These are phyloP conservation scores for Gonium pectorale DNA, from an alignment of 139 green algal genomes.

Conservation along the genomic window DNA sequence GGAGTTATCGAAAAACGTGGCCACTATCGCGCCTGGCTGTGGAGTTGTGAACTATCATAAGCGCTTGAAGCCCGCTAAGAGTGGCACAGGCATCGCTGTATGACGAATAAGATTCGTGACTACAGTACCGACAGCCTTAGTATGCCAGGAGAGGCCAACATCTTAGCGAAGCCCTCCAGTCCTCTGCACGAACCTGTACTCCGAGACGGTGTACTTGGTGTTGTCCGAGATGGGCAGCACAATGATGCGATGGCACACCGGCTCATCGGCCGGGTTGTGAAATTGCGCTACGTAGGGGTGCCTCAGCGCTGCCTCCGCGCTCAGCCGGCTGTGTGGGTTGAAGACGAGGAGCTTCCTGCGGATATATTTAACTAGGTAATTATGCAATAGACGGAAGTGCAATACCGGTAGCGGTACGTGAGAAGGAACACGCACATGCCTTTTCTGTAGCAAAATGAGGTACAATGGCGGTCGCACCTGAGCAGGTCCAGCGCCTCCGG, in stretches of 20 bases:
- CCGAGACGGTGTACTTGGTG: conserved; percentile 85
- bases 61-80: neutral
- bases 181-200: conserved; percentile 52
- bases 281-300: conserved; percentile 97
- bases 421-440: too few species aligned
- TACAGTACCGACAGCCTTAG: neutral
- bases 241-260: conserved; percentile 72
- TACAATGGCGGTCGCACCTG: too few species aligned
- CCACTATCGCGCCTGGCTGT: too few species aligned
- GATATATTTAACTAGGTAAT: too few species aligned
- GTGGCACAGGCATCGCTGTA: neutral
- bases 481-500: conserved; percentile 91
- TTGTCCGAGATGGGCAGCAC: conserved; percentile 97
- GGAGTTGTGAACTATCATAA: neutral
- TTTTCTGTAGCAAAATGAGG: too few species aligned
- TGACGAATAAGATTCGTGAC: neutral
- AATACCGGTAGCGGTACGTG: too few species aligned
- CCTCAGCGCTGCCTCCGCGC: conserved; percentile 86
- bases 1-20: neutral
- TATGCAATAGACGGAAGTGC: too few species aligned
- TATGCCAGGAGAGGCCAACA: neutral
- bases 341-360: conserved; percentile 62
- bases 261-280: conserved; percentile 92
- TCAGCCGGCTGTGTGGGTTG: conserved; percentile 89
- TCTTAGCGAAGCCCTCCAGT: neutral